Percentiles rank a stretch among this genome's conserved stretches.
phyloP scores from a whole-genome alignment of 257 asterid genomes.

The Plectranthus barbatus region DNA sequence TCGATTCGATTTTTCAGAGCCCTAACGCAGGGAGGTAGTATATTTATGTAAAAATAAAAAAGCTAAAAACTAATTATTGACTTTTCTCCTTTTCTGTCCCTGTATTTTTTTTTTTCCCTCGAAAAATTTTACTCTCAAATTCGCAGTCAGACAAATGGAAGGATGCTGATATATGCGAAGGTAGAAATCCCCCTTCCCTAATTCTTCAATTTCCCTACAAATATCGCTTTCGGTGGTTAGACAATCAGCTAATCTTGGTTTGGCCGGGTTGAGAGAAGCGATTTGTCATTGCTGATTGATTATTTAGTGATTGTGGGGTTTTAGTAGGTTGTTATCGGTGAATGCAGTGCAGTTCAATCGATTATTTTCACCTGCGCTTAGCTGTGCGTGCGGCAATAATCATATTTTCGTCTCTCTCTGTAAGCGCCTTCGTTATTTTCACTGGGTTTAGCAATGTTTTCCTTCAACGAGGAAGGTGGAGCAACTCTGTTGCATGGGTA shows the following conservation, averaged over 20 bases:
- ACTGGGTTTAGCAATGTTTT: background rate
- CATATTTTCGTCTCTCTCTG: background rate
- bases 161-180: background rate
- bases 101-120: background rate
- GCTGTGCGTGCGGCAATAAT: background rate
- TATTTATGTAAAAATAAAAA: too few relatives aligned
- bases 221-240: background rate
- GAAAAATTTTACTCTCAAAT: constrained; percentile 4
- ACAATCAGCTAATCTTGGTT: too few relatives aligned
- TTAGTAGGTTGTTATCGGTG: constrained; percentile 21
- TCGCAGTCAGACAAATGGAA: background rate
- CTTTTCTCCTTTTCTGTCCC: too few relatives aligned
- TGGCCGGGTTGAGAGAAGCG: too few relatives aligned
- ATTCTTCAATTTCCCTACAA: background rate
- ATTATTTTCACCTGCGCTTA: background rate
- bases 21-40: too few relatives aligned
- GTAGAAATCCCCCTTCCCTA: background rate
- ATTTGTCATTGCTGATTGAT: too few relatives aligned
- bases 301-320: constrained; percentile 1
- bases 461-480: background rate
- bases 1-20: too few relatives aligned
- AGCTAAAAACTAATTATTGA: too few relatives aligned
- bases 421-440: background rate
- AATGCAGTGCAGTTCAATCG: background rate
- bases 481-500: constrained; percentile 15